Evolutionary conservation across 169 alveolate genomes (phyloP), one percentile per base, ranked within the genome.

Genomic region (Babesia bigemina): DNA sequence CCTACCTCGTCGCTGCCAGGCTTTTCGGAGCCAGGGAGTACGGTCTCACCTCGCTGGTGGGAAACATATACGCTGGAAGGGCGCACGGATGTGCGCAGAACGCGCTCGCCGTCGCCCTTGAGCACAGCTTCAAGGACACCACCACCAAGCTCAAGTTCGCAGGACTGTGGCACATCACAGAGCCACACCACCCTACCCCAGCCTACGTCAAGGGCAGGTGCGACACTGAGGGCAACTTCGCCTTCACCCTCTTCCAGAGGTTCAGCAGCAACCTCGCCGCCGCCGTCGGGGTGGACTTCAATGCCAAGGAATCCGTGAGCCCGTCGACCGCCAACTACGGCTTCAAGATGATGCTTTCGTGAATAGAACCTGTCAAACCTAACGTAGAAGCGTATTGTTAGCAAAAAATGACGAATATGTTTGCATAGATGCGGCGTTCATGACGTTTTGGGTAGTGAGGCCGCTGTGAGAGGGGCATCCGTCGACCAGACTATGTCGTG

Each of bases 171-270:
- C 58, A 83, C 55, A 36, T 83, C 33, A 75, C 86, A 45, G 70
- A 42, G 7, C 67, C 61, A 24, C 65, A 55, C 49, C 53, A 57
- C 70, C 66, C 73, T 2, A 71, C 58, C 63, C 79, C 82, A 12
- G 48, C 86, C 17, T 83, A 47, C 39, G 77, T 83, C 75, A 83
- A 75, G 75, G 90, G 73, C 24, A 83, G 69, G 70, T 75, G 84
- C 63, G 82, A 73, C 77, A 69, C 60, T 59, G 82, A 75, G 14
- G 85, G 79, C 24, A 56, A 76, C 47, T 66, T 75, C 47, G 79
- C 85, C 21, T 53, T 83, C 19, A 58, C 85, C 52, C 55, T 63
- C 49, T 50, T 70, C 78, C 88, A 81, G 66, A 81, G 76, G 60
- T 75, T 83, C 63, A 83, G 55, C 70, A 36, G 49, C 29, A 55